Conservation (phyloP, 495 filamentous ascomycete genomes). For the Cladorrhinum samala region DNA sequence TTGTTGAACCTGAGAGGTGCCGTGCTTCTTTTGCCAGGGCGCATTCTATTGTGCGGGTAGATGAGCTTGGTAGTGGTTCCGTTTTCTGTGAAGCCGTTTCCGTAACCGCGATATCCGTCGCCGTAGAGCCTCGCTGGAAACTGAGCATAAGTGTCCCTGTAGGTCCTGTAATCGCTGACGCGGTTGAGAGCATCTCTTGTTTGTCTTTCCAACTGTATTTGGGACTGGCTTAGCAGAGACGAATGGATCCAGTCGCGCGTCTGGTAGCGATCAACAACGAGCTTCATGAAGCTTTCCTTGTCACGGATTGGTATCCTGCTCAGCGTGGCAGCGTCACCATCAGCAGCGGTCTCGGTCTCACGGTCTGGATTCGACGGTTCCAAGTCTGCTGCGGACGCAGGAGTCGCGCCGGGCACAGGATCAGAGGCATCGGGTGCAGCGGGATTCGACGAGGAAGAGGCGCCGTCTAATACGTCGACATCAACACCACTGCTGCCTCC, state of each 20-base stretch:
- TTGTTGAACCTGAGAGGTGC: slow-evolving; percentile 62
- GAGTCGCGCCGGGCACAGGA: slow-evolving; percentile 20
- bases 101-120: slow-evolving; percentile 81
- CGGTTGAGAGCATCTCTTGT: slow-evolving; percentile 33
- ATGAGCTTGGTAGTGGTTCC: slow-evolving; percentile 49
- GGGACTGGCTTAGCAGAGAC: slow-evolving; percentile 49
- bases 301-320: slow-evolving; percentile 30
- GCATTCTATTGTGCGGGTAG: slow-evolving; percentile 67
- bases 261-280: slow-evolving; percentile 69
- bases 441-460: slow-evolving; percentile 13
- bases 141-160: slow-evolving; percentile 45
- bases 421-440: slow-evolving; percentile 9
- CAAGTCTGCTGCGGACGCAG: slow-evolving; percentile 26
- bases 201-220: slow-evolving; percentile 32
- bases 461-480: slow-evolving; percentile 6
- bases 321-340: neutral
- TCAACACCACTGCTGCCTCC: neutral
- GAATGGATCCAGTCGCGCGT: slow-evolving; percentile 69
- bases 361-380: slow-evolving; percentile 26
- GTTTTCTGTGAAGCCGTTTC: slow-evolving; percentile 73
- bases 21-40: slow-evolving; percentile 68
- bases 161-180: slow-evolving; percentile 47
- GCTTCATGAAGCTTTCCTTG: slow-evolving; percentile 46
- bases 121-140: slow-evolving; percentile 50
- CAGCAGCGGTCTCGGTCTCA: slow-evolving; percentile 7